These are phyloP conservation scores for Ligustrum vulgare DNA, from an alignment of 257 asterid genomes.

Conservation along the genomic window DNA sequence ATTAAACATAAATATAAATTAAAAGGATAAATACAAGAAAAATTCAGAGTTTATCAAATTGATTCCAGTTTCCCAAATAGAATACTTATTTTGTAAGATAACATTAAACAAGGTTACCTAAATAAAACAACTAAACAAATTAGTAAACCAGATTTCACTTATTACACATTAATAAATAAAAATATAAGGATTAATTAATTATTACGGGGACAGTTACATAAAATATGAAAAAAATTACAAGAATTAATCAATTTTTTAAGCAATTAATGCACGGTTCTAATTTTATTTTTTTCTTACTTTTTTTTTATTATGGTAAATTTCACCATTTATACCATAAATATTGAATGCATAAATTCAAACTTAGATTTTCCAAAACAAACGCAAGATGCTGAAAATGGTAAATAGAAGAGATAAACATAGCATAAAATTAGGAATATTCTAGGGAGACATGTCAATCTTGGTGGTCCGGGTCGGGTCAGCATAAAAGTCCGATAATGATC, in stretches of 20 bases:
- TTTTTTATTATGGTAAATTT: neutral
- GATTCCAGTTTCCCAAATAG: neutral
- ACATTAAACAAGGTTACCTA: neutral
- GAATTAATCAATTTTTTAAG: neutral
- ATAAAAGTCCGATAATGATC: no score
- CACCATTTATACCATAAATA: neutral
- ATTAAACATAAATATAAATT: neutral
- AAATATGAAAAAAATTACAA: neutral
- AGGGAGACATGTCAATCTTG: no score
- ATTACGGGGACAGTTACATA: neutral
- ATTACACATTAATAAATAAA: neutral
- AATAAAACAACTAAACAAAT: neutral
- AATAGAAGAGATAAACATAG: neutral
- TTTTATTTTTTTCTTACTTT: no score
- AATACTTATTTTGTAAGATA: neutral
- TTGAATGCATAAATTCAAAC: neutral
- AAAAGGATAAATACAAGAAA: neutral
- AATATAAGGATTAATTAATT: neutral
- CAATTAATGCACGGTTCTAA: neutral
- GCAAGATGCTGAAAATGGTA: neutral
- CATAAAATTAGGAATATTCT: no score
- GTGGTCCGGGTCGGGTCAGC: no score
- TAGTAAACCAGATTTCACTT: neutral
- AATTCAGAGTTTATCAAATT: neutral
- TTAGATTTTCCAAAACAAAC: neutral